Evolutionary conservation across 441 rosid species (phyloP), one percentile per base, ranked within the genome.

Genomic region (Biscutella auriculata): DNA sequence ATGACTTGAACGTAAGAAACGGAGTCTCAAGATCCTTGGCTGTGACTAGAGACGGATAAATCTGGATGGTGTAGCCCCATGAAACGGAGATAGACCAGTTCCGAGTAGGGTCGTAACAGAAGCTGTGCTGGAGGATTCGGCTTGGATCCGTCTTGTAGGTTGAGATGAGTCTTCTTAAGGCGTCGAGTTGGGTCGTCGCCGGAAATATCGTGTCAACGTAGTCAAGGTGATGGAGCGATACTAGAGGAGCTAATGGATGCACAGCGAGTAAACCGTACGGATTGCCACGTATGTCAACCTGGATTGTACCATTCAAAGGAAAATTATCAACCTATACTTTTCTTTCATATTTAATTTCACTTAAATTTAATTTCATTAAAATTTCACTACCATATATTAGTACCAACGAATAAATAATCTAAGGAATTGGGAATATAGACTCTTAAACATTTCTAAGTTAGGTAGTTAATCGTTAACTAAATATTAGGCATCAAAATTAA

Each of bases 171-270:
- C 71, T 73, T 50, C 72, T 53, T 53, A 85, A 53, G 6, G 97
- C 66, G 33, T 82, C 85, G 0, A 72, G 54, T 37, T 54, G 84
- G 32, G 70, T 63, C 62, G 58, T 42, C 0, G 42, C 63, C 0
- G 96, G 96, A 50, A 83, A 77, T 15, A 87, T 65, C 4, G 93
- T 19, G 13, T 77, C 70, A 17, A 85, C 85, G 19, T 75, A 76
- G 72, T 83, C 92, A 12, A 91, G 73, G 57, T 91, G 97, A 80
- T 91, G 97, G 17, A 90, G 79, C 0, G 95, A 80, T 14, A 87
- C 85, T 9, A 87, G 67, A 4, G 97, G 95, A 8, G 90, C 79
- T 54, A 87, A 32, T 2, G 95, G 96, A 54, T 87, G 97, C 4
- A 95, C 86, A 8, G 90, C 88, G 8, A 91, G 65, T 19, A 91